Percentiles rank a stretch among this genome's conserved stretches.
phyloP scores from a whole-genome alignment of 208 protist species.

The Trypanosoma mega region DNA sequence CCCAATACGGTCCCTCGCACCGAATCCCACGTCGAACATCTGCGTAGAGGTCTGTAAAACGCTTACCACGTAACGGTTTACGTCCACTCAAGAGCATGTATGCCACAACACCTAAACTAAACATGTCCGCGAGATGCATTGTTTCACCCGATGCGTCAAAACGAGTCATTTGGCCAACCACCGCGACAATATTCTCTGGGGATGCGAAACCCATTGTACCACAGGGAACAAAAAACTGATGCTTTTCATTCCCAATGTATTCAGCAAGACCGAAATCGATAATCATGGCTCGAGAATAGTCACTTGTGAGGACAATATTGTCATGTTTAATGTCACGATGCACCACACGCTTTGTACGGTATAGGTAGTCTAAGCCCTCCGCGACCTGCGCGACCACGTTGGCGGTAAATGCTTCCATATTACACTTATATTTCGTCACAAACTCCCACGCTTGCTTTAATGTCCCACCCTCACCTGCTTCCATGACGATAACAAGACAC shows the following conservation, averaged over 20 bases:
- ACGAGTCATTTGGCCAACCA: conserved; percentile 21
- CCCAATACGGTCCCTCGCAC: conserved; percentile 49
- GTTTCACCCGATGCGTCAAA: conserved; percentile 40
- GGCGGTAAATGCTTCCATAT: conserved; percentile 56
- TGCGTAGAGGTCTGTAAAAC: conserved; percentile 36
- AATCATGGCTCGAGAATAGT: conserved; percentile 63
- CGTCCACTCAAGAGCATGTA: conserved; percentile 57
- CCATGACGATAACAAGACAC: conserved; percentile 67
- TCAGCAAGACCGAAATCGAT: conserved; percentile 89
- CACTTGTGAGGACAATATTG: conserved; percentile 77
- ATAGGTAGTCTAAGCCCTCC: conserved; percentile 67
- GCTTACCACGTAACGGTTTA: conserved; percentile 29
- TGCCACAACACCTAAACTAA: conserved; percentile 73
- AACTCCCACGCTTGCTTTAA: conserved; percentile 46
- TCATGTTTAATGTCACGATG: conserved; percentile 88
- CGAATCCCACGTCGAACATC: conserved; percentile 41
- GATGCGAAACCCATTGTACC: conserved; percentile 66
- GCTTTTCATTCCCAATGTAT: conserved; percentile 29
- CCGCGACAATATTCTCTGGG: conserved; percentile 65
- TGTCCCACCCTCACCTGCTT: conserved; percentile 70
- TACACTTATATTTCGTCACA: conserved; percentile 31
- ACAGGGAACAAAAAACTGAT: conserved; percentile 32
- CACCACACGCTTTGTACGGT: conserved; percentile 51
- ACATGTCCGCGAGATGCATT: conserved; percentile 71
- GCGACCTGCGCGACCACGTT: conserved; percentile 60